Evolutionary conservation across 257 asterid genomes (phyloP), one percentile per base, ranked within the genome.

Genomic region (Mentha longifolia): DNA sequence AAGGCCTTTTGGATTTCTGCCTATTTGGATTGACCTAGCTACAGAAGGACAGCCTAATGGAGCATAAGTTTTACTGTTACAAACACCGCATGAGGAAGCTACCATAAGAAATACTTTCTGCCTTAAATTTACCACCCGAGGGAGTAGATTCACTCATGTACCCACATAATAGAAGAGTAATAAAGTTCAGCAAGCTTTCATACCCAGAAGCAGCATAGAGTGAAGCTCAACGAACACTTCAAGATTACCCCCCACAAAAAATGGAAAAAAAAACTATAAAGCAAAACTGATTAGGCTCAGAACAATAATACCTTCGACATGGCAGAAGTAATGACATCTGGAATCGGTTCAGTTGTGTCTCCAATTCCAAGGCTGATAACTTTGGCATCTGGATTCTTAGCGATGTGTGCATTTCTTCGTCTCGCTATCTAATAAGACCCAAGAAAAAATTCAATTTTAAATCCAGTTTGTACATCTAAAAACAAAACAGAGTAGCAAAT

Each of bases 341-440:
- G 97, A 80, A 95, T 89, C 58, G 97, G 98, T 79, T 89, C 99
- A 5, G 99, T 87, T 42, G 98, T 95, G 88, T 95, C 99, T 61
- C 98, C 99, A 77, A 92, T 92, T 59, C 98, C 98, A 70, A 95
- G 98, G 85, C 96, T 87, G 83, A 95, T 95, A 76, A 95, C 94
- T 80, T 88, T 71, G 55, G 93, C 96, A 74, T 95, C 97, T 13
- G 99, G 98, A 76, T 86, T 71, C 72, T 89, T 95, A 65, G 74
- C 68, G 76, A 87, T 74, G 80, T 95, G 98, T 56, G 94, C 95
- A 73, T 83, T 71, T 80, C 91, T 92, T 64, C 95, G 84, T 71
- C 96, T 85, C 35, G 94, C 99, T 68, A 95, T 85, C 98, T 95
- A 77, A 77, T 67, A 52, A 58, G 55, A 49, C 78, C 61, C 61